Conservation (phyloP, 139 green algal species). For the Picochlorum sp. region DNA sequence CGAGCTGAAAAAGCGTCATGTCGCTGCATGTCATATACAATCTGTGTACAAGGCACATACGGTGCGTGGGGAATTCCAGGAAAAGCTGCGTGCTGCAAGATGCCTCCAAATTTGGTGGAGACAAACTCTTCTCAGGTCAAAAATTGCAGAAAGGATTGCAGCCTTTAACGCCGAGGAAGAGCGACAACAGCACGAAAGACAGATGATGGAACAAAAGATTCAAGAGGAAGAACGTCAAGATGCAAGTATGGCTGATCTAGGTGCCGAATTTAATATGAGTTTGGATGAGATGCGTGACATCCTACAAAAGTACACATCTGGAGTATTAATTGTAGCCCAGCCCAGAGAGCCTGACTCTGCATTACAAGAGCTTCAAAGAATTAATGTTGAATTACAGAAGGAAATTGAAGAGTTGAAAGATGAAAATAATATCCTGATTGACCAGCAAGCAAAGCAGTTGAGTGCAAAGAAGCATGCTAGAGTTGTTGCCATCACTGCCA, state of each 20-base stretch:
- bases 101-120: conserved; percentile 50
- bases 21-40: conserved; percentile 42
- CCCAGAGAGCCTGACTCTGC: conserved; percentile 10
- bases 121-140: neutral
- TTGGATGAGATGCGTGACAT: neutral
- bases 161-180: neutral
- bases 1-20: conserved; percentile 20
- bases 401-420: conserved; percentile 34
- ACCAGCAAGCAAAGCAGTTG: conserved; percentile 1
- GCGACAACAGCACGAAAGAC: neutral
- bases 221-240: neutral
- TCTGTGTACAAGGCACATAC: conserved; percentile 19
- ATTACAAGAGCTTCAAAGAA: neutral
- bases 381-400: conserved; percentile 21
- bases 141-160: neutral
- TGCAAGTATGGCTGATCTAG: neutral
- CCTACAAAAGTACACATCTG: conserved; percentile 22
- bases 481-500: neutral
- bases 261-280: conserved; percentile 4
- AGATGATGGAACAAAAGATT: neutral
- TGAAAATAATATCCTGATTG: conserved; percentile 20
- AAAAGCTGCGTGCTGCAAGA: conserved; percentile 7
- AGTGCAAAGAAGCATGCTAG: neutral
- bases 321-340: conserved; percentile 15
- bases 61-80: neutral